These are phyloP conservation scores for Candida tropicalis DNA, from an alignment of 1,139 yeast species.

Conservation along the genomic window DNA sequence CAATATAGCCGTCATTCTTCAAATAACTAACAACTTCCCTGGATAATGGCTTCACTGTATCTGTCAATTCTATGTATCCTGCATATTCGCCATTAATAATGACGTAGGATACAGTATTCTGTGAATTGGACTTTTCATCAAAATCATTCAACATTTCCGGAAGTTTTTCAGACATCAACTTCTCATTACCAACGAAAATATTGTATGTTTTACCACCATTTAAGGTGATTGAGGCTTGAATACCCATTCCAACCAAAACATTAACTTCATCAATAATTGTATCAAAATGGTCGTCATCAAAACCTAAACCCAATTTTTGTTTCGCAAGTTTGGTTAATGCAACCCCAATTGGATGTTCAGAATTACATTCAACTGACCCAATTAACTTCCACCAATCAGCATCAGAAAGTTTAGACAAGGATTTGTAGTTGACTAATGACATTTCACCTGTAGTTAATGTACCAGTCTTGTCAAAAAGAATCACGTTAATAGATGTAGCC, in stretches of 20 bases:
- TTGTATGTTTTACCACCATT: conserved; percentile 20
- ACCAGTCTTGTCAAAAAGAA: conserved; percentile 94
- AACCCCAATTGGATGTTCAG: conserved; percentile 88
- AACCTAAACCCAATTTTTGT: conserved; percentile 26
- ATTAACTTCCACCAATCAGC: conserved; percentile 59
- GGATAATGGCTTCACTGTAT: conserved; percentile 71
- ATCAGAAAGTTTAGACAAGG: conserved; percentile 16
- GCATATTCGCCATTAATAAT: conserved; percentile 56
- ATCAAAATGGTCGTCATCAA: conserved; percentile 37
- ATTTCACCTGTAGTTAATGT: conserved; percentile 87
- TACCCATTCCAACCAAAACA: conserved; percentile 72
- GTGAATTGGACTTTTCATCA: conserved; percentile 19
- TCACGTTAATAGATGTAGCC: conserved; percentile 63
- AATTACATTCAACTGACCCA: conserved; percentile 63
- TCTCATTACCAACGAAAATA: conserved; percentile 61
- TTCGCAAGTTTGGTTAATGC: conserved; percentile 54
- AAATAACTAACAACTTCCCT: conserved; percentile 60
- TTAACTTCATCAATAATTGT: conserved; percentile 43
- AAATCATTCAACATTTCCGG: conserved; percentile 9
- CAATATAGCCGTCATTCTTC: conserved; percentile 53
- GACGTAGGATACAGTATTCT: conserved; percentile 42
- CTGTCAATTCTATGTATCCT: conserved; percentile 71
- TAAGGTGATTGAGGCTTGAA: conserved; percentile 47
- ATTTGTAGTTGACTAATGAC: conserved; percentile 44
- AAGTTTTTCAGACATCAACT: conserved; percentile 38